phyloP scores from a whole-genome alignment of 2,329 filamentous ascomycete genomes.

The Ilyonectria robusta region DNA sequence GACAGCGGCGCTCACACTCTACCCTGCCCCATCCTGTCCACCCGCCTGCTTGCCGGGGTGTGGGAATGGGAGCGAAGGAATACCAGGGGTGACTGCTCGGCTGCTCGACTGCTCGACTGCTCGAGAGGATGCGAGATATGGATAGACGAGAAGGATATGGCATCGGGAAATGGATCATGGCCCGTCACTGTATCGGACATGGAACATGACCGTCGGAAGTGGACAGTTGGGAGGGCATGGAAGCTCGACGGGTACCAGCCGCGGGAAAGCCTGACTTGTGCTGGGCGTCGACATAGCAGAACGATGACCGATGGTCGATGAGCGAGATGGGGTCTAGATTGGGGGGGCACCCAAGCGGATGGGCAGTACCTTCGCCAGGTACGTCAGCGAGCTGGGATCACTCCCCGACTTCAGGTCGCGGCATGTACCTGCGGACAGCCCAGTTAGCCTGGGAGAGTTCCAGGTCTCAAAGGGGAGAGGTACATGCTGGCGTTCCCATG shows the following conservation, averaged over 20 bases:
- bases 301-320: conserved; percentile 32
- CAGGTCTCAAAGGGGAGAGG: conserved; percentile 20
- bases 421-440: conserved; percentile 24
- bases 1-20: conserved; percentile 32
- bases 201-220: conserved; percentile 16
- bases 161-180: conserved; percentile 7
- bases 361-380: conserved; percentile 45
- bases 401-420: conserved; percentile 24
- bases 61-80: conserved; percentile 31
- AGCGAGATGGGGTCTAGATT: conserved; percentile 44
- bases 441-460: conserved; percentile 21
- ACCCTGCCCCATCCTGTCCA: conserved; percentile 8
- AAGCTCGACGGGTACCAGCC: conserved; percentile 4
- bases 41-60: conserved; percentile 36
- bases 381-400: conserved; percentile 45
- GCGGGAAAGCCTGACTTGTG: not conserved
- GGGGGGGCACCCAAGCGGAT: conserved; percentile 39
- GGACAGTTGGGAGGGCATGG: conserved; percentile 1
- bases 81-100: not conserved
- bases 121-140: conserved; percentile 11
- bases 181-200: conserved; percentile 16
- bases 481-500: conserved; percentile 21
- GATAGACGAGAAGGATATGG: conserved; percentile 12
- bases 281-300: conserved; percentile 6
- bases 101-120: not conserved